Evolutionary conservation across 495 filamentous ascomycete genomes (phyloP), one percentile per base, ranked within the genome.

Genomic region (Tetracladium marchalianum): DNA sequence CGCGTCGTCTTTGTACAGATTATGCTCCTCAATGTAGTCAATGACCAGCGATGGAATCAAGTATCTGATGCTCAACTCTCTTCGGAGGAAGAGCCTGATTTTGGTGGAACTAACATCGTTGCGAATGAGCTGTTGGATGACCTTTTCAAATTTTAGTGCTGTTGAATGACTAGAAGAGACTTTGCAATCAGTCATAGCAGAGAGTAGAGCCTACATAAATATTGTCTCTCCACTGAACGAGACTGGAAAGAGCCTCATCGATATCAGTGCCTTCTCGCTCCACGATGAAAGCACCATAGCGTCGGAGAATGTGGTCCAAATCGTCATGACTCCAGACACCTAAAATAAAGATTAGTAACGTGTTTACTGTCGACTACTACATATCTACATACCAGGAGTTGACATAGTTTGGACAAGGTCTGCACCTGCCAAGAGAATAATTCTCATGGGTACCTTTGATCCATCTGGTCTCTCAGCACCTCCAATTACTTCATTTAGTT

Each of bases 71-170:
- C 84, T 88, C 71, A 90, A 80, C 51, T 87, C 82, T 52, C 82
- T 77, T 46, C 81, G 72, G 33, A 89, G 60, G 62, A 93, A 90
- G 6, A 90, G 68, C 22, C 87, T 78, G 44, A 94, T 87, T 64
- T 89, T 90, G 31, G 87, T 92, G 36, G 83, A 87, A 55, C 81
- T 87, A 47, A 94, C 84, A 52, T 90, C 84, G 57, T 94, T 94
- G 39, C 87, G 83, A 43, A 95, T 89, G 43, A 90, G 77, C 56
- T 94, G 87, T 54, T 84, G 81, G 53, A 94, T 90, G 41, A 90
- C 80, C 22, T 80, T 57, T 84, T 77, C 49, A 94, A 93, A 50
- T 90, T 90, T 31, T 64, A 47, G 40, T 74, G 62, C 62, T 27
- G 22, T 27, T 7, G 7, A 27, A 3, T 27, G 7, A 27, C 22